phyloP scores from a whole-genome alignment of 257 asterid genomes.

The Solanum piurae region DNA sequence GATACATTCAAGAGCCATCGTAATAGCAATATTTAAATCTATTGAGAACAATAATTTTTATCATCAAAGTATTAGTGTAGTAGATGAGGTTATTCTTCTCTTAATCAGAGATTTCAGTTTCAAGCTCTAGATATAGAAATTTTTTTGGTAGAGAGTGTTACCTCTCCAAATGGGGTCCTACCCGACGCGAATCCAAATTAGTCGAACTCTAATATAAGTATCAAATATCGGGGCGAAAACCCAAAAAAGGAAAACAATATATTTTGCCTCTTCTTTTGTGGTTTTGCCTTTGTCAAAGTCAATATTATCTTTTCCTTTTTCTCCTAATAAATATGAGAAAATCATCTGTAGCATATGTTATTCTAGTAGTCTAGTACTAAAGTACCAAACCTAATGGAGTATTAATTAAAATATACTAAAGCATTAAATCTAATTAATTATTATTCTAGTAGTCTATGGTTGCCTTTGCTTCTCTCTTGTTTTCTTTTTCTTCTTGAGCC shows the following conservation, averaged over 20 bases:
- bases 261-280: background rate
- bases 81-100: no score
- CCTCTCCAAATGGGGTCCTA: no score
- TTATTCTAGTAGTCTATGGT: background rate
- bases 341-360: background rate
- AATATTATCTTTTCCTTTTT: background rate
- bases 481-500: background rate
- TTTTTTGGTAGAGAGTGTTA: no score
- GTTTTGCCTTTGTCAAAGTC: background rate
- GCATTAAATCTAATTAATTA: background rate
- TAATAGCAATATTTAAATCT: background rate
- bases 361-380: background rate
- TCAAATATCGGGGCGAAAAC: no score
- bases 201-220: no score
- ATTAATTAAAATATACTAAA: background rate
- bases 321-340: background rate
- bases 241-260: background rate
- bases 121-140: no score
- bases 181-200: accelerated
- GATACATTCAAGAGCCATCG: background rate
- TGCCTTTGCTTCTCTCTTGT: background rate
- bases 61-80: no score
- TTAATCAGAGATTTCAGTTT: no score
- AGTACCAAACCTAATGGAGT: background rate
- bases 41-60: background rate